A percentile compares a stretch with the other conserved stretches of the same genome.
Evolutionary conservation across 2,329 filamentous ascomycete species (phyloP).

Genomic region (Colletotrichum lini): DNA sequence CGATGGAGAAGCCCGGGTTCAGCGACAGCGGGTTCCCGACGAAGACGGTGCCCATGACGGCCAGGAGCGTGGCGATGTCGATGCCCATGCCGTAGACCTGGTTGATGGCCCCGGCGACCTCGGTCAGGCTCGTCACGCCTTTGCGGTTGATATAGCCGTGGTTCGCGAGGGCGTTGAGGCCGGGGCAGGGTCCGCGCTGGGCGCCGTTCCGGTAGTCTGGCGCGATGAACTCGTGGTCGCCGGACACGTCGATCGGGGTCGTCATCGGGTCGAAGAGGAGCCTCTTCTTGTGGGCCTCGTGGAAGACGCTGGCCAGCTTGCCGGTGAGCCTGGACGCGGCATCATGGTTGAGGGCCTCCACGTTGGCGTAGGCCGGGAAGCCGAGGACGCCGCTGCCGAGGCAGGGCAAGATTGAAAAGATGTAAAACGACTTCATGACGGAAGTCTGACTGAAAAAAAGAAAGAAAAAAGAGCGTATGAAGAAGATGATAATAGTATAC

Average conservation of each 20-base stretch:
- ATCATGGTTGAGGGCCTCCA: slow-evolving; percentile 30
- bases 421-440: slow-evolving; percentile 27
- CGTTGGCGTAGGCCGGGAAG: slow-evolving; percentile 40
- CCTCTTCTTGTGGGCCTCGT: slow-evolving; percentile 42
- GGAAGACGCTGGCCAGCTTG: slow-evolving; percentile 30
- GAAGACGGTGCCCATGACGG: slow-evolving; percentile 63
- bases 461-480: slow-evolving; percentile 22
- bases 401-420: slow-evolving; percentile 36
- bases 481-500: background rate
- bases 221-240: slow-evolving; percentile 46
- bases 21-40: slow-evolving; percentile 66
- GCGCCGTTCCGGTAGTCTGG: slow-evolving; percentile 47
- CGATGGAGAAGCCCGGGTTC: slow-evolving; percentile 66
- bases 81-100: slow-evolving; percentile 62
- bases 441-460: background rate
- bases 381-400: slow-evolving; percentile 25
- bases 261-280: slow-evolving; percentile 42
- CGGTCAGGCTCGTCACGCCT: slow-evolving; percentile 45
- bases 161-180: slow-evolving; percentile 55
- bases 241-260: slow-evolving; percentile 42
- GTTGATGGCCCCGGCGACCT: slow-evolving; percentile 41
- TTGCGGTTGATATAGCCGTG: slow-evolving; percentile 53
- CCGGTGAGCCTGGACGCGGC: slow-evolving; percentile 20
- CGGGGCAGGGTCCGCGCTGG: slow-evolving; percentile 51
- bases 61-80: slow-evolving; percentile 58